phyloP scores from a whole-genome alignment of 768 basidiomycete species.

The Boletus sp. region DNA sequence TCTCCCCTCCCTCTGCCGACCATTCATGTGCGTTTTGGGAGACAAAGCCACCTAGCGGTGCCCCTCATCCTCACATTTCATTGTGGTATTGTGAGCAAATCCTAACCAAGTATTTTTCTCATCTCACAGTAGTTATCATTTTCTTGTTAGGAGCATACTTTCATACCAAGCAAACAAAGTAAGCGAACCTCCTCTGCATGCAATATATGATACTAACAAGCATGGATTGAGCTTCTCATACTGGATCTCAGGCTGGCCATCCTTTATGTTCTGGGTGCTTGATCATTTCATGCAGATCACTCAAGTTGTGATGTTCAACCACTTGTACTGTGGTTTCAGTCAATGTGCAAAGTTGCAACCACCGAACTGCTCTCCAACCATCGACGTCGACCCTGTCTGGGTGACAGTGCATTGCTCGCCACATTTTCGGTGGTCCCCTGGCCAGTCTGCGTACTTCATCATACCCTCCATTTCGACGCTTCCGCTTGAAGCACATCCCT shows the following conservation, averaged over 20 bases:
- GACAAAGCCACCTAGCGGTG: no score
- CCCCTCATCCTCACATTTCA: slow-evolving; percentile 46
- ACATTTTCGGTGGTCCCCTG: slow-evolving; percentile 51
- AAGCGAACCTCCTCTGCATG: not conserved
- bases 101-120: fast-evolving
- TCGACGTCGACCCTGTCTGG: slow-evolving; percentile 48
- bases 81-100: slow-evolving; percentile 39
- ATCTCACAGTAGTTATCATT: slow-evolving; percentile 22
- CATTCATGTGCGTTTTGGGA: no score
- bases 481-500: slow-evolving; percentile 58
- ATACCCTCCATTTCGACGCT: slow-evolving; percentile 45
- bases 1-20: no score
- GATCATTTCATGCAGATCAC: slow-evolving; percentile 49
- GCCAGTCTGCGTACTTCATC: slow-evolving; percentile 53
- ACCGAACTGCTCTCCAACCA: slow-evolving; percentile 45
- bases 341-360: slow-evolving; percentile 24
- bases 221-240: slow-evolving; percentile 9
- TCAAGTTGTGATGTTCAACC: slow-evolving; percentile 45
- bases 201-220: not conserved
- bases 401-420: slow-evolving; percentile 44
- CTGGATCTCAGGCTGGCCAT: slow-evolving; percentile 36
- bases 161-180: slow-evolving; percentile 32
- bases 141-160: slow-evolving; percentile 42
- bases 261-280: slow-evolving; percentile 35
- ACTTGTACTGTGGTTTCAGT: slow-evolving; percentile 36